Evolutionary conservation across 2,329 filamentous ascomycete genomes (phyloP).

Genomic region (Myotisia sp.): DNA sequence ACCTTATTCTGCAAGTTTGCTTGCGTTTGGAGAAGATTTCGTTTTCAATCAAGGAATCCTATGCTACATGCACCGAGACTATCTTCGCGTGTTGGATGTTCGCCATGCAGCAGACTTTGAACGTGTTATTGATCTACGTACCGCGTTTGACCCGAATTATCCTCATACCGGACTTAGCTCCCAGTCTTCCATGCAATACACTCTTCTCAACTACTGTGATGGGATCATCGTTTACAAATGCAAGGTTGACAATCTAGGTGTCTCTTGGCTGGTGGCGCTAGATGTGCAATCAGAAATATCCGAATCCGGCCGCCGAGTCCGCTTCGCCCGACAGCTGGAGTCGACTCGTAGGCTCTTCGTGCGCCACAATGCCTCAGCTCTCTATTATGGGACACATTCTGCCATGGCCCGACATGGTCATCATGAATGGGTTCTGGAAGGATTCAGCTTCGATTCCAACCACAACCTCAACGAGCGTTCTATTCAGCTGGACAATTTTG

Average conservation of each 20-base stretch:
- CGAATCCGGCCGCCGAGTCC: constrained; percentile 21
- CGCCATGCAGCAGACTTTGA: constrained; percentile 38
- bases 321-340: constrained; percentile 30
- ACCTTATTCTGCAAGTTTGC: constrained; percentile 47
- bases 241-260: constrained; percentile 28
- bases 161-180: not conserved
- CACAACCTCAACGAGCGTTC: constrained; percentile 31
- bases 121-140: constrained; percentile 40
- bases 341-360: constrained; percentile 49
- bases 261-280: constrained; percentile 42
- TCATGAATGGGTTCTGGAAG: constrained; percentile 48
- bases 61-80: constrained; percentile 44
- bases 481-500: constrained; percentile 43
- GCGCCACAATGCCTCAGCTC: constrained; percentile 45
- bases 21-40: constrained; percentile 48
- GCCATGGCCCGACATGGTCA: constrained; percentile 37
- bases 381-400: constrained; percentile 54
- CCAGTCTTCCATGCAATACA: not conserved
- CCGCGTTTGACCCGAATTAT: constrained; percentile 1
- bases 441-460: constrained; percentile 34
- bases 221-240: constrained; percentile 46
- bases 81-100: constrained; percentile 47
- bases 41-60: constrained; percentile 50
- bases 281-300: constrained; percentile 22
- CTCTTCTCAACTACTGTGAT: constrained; percentile 43